Evolutionary conservation across 495 filamentous ascomycete species (phyloP).

Genomic region (Aspergillus conjunctus): DNA sequence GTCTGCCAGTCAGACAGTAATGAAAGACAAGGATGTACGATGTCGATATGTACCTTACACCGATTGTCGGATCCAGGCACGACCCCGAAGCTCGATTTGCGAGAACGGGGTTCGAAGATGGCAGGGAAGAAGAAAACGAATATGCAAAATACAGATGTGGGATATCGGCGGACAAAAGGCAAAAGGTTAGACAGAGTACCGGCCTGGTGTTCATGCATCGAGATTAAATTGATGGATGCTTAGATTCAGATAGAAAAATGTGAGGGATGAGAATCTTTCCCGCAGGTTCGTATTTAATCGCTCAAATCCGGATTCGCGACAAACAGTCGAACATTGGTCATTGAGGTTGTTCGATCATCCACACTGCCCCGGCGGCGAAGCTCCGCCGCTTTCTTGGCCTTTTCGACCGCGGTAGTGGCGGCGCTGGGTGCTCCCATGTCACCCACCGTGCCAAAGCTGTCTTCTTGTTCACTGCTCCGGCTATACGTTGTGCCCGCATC

Average conservation of each 20-base stretch:
- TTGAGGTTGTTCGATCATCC: slow-evolving; percentile 82
- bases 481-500: slow-evolving; percentile 44
- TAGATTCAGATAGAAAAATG: neutral
- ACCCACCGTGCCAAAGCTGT: slow-evolving; percentile 56
- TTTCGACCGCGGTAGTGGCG: slow-evolving; percentile 55
- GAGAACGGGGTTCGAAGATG: slow-evolving; percentile 10
- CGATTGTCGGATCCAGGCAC: neutral
- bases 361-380: slow-evolving; percentile 85
- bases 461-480: slow-evolving; percentile 53
- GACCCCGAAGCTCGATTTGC: slow-evolving; percentile 2
- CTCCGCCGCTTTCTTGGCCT: slow-evolving; percentile 73
- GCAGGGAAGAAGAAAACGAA: slow-evolving; percentile 18
- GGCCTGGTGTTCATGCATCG: neutral
- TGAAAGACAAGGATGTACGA: neutral
- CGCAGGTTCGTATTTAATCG: slow-evolving; percentile 46
- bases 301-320: slow-evolving; percentile 91
- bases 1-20: neutral
- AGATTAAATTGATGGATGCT: neutral
- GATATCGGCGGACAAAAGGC: slow-evolving; percentile 9
- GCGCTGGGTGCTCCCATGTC: slow-evolving; percentile 52
- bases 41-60: slow-evolving; percentile 10
- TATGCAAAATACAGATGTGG: neutral
- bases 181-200: slow-evolving; percentile 1
- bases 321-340: slow-evolving; percentile 83
- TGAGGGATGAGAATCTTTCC: no score